Evolutionary conservation across 2,329 filamentous ascomycete genomes (phyloP), one percentile per base, ranked within the genome.

Genomic region (Aspergillus melleus): DNA sequence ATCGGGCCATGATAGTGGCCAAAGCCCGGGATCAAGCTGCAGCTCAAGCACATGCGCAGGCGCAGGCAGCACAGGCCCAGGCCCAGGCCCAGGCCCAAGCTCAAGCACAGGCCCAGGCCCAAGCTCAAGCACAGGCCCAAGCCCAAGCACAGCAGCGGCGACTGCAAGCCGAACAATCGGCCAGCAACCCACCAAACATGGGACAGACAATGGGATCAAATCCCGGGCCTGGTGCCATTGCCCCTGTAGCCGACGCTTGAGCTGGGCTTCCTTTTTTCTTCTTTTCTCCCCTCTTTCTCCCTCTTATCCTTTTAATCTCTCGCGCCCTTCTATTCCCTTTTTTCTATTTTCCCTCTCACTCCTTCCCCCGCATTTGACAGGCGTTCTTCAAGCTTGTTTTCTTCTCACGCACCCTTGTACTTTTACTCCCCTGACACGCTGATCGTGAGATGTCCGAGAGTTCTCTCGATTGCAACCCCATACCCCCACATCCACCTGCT

Each of bases 1-100:
- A 85, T 69, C 81, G 84, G 52, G 79, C 74, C 71, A 83, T 77
- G 73, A 83, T 82, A 60, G 74, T 74, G 57, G 75, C 73, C 42
- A 76, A 78, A 64, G 76, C 74, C 63, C 76, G 76, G 57, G 77
- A 78, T 60, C 75, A 74, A 65, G 76, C 74, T 59, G 74, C 79
- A 64, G 78, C 78, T 57, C 76, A 76, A 68, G 71, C 76, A 53
- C 75, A 77, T 65, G 76, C 74, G 58, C 76, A 78, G 64, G 75
- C 74, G 60, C 76, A 77, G 65, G 74, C 74, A 70, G 71, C 70
- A 29, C 75, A 80, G 60, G 76, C 76, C 51, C 74, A 73, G 68
- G 68, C 70, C n/a, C 75, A 75, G 59, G 72, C 70, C 26, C 73
- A 74, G 62, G 66, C 68, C 20, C 32, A 36, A 69, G 71, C 70